Evolutionary conservation across 2,329 filamentous ascomycete species (phyloP), one percentile per base, ranked within the genome.

Genomic region (Aaosphaeria pasadenensis): DNA sequence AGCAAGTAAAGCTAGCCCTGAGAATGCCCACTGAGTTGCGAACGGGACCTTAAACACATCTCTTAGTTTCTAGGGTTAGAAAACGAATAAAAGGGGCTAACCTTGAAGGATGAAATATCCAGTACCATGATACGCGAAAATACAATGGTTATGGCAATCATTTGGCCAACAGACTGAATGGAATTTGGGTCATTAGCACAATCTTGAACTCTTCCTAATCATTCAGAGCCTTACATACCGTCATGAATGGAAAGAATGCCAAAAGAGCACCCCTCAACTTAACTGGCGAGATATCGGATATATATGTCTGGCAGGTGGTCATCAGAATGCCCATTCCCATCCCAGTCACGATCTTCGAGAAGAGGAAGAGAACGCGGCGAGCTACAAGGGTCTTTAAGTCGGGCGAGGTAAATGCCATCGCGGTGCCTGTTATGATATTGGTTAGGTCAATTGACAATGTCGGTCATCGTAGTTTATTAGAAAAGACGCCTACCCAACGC

Each of bases 11-110:
- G 46, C 46, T 11, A 48, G 42, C 11, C 42, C 46, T 13, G 17
- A 31, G 35, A 48, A 48, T 6, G 11, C 46, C 46, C 46, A 45
- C 31, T 48, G 46, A 7, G 17, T 30, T 9, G 46, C 46, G 42
- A 48, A 48, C 11, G 42, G 46, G n/a, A 48, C 29, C 31, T 42
- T 36, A n/a, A 2, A 36, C 33, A 36, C 33, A 36, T 36, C n/a
- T 9, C 7, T 36, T n/a, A 36, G 33, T 36, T 36, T 36, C 33
- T 3, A 36, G 33, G 33, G 33, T 9, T 36, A n/a, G 4, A n/a
- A 4, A 36, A 36, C 33, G 7, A 9, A 36, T 36, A n/a, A 36
- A 36, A 36, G 9, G n/a, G 33, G 33, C 33, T 36, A 36, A 36
- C 33, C 33, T 36, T 36, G 33, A 36, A 36, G n/a, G 33, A 36